phyloP scores from a whole-genome alignment of 2,329 filamentous ascomycete species.

The Aureobasidium lini region DNA sequence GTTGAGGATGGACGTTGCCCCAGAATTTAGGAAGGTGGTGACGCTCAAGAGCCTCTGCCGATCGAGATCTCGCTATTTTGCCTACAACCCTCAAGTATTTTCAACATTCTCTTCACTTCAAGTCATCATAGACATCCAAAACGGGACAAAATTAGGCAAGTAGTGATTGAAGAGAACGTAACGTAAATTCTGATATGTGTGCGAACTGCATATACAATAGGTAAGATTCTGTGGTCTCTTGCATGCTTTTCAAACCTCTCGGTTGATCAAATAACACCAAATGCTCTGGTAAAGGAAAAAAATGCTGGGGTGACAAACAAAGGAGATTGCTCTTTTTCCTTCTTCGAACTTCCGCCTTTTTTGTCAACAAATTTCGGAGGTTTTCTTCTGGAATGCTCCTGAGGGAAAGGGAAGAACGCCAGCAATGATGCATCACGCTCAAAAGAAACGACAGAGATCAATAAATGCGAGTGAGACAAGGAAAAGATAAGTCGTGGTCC shows the following conservation, averaged over 20 bases:
- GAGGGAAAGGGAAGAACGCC: neutral
- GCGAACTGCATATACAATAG: constrained; percentile 8
- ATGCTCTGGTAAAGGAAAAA: neutral
- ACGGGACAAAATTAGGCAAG: neutral
- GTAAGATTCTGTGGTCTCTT: constrained; percentile 7
- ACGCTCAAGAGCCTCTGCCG: neutral
- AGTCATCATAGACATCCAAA: constrained; percentile 3
- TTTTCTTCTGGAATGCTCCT: neutral
- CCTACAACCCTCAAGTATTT: neutral
- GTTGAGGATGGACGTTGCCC: constrained; percentile 1
- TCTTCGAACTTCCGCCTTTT: neutral
- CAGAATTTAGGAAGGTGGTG: constrained; percentile 1
- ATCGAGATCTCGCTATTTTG: constrained; percentile 1
- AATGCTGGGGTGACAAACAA: neutral
- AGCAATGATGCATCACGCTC: constrained; percentile 4
- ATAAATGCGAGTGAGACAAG: neutral
- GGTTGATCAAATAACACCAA: neutral
- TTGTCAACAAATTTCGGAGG: neutral
- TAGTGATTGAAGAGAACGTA: neutral
- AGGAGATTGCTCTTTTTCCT: neutral
- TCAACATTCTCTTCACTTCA: neutral
- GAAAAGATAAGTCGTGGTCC: neutral
- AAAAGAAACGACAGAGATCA: constrained; percentile 2
- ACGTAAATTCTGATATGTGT: neutral
- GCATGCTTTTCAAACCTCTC: neutral